Percentiles rank a stretch among this genome's conserved stretches.
Evolutionary conservation across 78 protist species (phyloP).

Genomic region (Protostelium mycophagum): DNA sequence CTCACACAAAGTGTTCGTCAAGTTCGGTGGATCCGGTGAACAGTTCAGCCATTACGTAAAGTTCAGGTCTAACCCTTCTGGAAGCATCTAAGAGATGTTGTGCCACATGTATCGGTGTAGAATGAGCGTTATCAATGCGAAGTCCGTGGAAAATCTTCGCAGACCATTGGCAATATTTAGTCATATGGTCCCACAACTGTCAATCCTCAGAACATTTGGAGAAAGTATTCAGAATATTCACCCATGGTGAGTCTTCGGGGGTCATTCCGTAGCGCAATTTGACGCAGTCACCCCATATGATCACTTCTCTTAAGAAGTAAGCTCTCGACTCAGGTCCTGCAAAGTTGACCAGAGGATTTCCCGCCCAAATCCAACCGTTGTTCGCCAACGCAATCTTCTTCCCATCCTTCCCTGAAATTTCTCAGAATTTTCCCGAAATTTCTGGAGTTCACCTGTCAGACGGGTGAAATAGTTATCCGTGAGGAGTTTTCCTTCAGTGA

Average conservation of each 20-base stretch:
- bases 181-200: constrained; percentile 87
- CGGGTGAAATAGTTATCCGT: neutral
- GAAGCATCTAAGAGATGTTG: constrained; percentile 76
- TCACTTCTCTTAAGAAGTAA: constrained; percentile 84
- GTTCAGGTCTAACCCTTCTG: constrained; percentile 51
- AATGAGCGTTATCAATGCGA: constrained; percentile 90
- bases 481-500: neutral
- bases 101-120: constrained; percentile 84
- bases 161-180: constrained; percentile 41
- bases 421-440: neutral
- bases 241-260: constrained; percentile 51
- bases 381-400: constrained; percentile 61
- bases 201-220: constrained; percentile 31
- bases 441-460: constrained; percentile 1
- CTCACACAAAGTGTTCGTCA: constrained; percentile 44
- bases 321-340: constrained; percentile 48
- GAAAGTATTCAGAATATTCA: too few species aligned
- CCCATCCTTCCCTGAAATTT: neutral
- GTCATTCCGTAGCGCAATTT: constrained; percentile 79
- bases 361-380: constrained; percentile 76
- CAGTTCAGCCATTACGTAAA: constrained; percentile 73
- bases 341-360: constrained; percentile 66
- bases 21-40: constrained; percentile 66
- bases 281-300: constrained; percentile 93
- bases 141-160: constrained; percentile 75